phyloP scores from a whole-genome alignment of 768 basidiomycete genomes.

The Psilocybe tampanensis region DNA sequence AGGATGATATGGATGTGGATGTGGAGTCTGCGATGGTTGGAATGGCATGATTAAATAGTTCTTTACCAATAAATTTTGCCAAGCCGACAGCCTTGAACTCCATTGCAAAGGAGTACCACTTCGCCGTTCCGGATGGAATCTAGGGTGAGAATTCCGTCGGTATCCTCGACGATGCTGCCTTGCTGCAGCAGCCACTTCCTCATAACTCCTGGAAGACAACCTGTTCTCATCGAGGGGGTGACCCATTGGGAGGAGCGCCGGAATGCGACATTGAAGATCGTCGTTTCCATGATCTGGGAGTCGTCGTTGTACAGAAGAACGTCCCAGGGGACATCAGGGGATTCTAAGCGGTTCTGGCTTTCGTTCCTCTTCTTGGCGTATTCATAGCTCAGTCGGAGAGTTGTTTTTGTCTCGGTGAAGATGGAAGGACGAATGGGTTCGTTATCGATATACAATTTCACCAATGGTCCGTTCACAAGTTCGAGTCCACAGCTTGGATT shows the following conservation, averaged over 20 bases:
- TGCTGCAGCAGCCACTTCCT: conserved; percentile 71
- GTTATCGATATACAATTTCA: conserved; percentile 58
- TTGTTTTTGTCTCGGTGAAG: conserved; percentile 76
- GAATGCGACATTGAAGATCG: conserved; percentile 74
- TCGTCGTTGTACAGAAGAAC: conserved; percentile 64
- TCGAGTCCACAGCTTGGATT: conserved; percentile 22
- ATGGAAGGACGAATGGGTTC: conserved; percentile 52
- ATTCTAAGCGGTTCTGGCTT: conserved; percentile 35
- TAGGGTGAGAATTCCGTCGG: conserved; percentile 41
- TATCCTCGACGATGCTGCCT: conserved; percentile 54
- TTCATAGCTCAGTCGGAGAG: conserved; percentile 58
- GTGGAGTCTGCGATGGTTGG: conserved; percentile 2
- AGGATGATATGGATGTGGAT: conserved; percentile 52
- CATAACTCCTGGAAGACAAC: conserved; percentile 74
- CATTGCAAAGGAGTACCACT: conserved; percentile 71
- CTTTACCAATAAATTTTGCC: conserved; percentile 40
- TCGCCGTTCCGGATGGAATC: conserved; percentile 54
- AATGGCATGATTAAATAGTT: neutral
- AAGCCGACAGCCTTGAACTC: conserved; percentile 67
- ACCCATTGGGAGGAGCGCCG: conserved; percentile 60
- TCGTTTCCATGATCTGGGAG: conserved; percentile 60
- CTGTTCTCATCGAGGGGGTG: conserved; percentile 60
- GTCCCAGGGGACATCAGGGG: conserved; percentile 41
- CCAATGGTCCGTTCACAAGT: conserved; percentile 9
- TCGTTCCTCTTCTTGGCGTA: conserved; percentile 59